These are phyloP conservation scores for Aegilops speltoides DNA, from an alignment of 176 grass and related monocot species.

Conservation along the genomic window DNA sequence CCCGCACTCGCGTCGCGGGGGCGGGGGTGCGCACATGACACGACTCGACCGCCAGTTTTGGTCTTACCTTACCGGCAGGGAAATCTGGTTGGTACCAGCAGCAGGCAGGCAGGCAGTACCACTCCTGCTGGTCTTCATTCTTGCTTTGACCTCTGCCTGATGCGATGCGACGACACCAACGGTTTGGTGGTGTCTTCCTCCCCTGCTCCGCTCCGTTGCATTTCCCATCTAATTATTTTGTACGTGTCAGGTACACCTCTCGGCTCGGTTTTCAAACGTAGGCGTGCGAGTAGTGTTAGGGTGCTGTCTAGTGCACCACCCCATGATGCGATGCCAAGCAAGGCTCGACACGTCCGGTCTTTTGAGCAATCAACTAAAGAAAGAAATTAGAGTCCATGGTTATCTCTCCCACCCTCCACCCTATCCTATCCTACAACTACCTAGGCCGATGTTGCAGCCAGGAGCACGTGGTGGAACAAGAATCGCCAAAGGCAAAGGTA, in stretches of 20 bases:
- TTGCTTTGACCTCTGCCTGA: slow-evolving; percentile 3
- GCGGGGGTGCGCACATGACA: slow-evolving; percentile 28
- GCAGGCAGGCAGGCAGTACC: no score
- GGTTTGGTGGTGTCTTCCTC: not conserved
- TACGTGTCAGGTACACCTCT: not conserved
- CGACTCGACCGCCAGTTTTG: not conserved
- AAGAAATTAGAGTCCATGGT: not conserved
- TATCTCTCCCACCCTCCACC: not conserved
- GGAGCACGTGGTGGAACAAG: not conserved
- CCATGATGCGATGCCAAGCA: not conserved
- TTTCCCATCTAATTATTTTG: no score
- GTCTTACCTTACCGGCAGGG: not conserved
- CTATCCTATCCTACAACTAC: not conserved
- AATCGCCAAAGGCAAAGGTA: slow-evolving; percentile 10
- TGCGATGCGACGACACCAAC: not conserved
- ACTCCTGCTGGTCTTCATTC: not conserved
- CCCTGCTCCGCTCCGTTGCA: not conserved
- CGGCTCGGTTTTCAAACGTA: not conserved
- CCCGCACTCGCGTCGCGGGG: not conserved
- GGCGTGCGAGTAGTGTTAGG: no score
- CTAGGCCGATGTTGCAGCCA: not conserved
- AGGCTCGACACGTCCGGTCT: not conserved
- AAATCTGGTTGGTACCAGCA: slow-evolving; percentile 17
- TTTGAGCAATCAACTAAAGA: not conserved
- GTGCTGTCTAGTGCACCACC: no score